Base-by-base conservation (phyloP, 805 yeast genomes). In the Saccharomycodes ludwigii region DNA sequence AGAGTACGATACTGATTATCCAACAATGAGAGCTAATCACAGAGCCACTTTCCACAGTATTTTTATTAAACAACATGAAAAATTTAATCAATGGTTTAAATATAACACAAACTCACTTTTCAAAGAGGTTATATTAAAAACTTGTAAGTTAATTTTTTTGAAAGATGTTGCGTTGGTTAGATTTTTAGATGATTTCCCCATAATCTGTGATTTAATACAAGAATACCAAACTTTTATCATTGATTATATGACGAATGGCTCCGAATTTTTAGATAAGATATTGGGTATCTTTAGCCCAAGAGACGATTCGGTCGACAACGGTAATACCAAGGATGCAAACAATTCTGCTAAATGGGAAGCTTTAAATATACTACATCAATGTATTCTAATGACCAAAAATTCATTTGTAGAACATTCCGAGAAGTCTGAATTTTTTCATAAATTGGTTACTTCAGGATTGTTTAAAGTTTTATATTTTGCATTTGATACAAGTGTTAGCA, bases 1-100 rank as follows among this genome's bases (percentile, higher is more conserved):
- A 29, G 98, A 91, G 52, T 79, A 84, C 52, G 96, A 91, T 51
- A 80, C 91, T 0, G 94, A 82, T 35, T 83, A 69, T 45, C 95
- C 95, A 1, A 64, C 65, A 10, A 65, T 66, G 40, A 85, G 83
- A 52, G 83, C 95, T 4, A 78, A 82, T 43, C 83, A 82, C 56
- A 61, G 95, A 32, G 71, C 71, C 15, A 78, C 70, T 46, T 34
- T 29, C 12, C 19, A 17, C 14, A 24, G 25, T 3, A 29, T 34
- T n/a, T 30, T 34, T 2, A 21, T 24, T 3, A 26, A 46, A 2
- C 40, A 42, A 3, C 32, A 40, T 4, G 41, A 43, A 5, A 33
- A 39, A 10, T 48, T 52, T 27, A 30, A 41, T 3, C 19, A 42
- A 3, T 33, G 47, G 15, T 37, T 59, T 9, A 26, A 46, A 3